Evolutionary conservation across 1,284 basidiomycete species (phyloP).

Genomic region (Sporisorium graminicola): DNA sequence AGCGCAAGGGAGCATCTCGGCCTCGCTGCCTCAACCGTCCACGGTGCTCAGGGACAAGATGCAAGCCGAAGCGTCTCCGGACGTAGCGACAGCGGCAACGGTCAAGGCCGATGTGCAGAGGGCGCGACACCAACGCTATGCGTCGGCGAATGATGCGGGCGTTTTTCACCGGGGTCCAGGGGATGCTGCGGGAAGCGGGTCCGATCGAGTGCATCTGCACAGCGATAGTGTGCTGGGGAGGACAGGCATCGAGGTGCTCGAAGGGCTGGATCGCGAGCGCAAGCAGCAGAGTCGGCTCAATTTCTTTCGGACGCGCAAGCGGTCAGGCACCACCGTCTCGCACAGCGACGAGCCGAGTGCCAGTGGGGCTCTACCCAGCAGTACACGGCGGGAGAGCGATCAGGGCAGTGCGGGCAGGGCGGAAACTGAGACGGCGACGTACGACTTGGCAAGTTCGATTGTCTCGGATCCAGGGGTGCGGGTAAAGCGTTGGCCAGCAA

Average conservation of each 20-base stretch:
- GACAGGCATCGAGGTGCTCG: constrained; percentile 59
- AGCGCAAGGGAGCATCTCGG: neutral
- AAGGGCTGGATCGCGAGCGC: constrained; percentile 48
- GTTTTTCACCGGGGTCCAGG: too few species aligned
- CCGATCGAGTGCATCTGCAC: neutral
- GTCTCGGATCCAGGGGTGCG: constrained; percentile 43
- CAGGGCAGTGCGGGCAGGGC: constrained; percentile 4
- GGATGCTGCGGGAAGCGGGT: constrained; percentile 2
- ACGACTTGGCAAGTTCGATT: constrained; percentile 41
- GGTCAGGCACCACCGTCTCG: constrained; percentile 36
- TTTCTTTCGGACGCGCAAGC: constrained; percentile 29
- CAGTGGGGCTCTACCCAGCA: neutral
- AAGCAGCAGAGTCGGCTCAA: constrained; percentile 16
- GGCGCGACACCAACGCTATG: constrained; percentile 27
- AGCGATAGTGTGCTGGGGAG: constrained; percentile 33
- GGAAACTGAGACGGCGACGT: neutral
- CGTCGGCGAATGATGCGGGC: constrained; percentile 35
- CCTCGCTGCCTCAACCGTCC: constrained; percentile 50
- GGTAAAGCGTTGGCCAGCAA: constrained; percentile 8
- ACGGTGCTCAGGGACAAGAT: constrained; percentile 14
- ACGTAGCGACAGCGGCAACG: neutral
- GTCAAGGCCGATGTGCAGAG: neutral
- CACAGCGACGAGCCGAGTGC: neutral
- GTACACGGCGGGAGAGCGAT: neutral
- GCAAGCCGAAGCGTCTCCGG: constrained; percentile 4